These are phyloP conservation scores for Tanacetum coccineum DNA, from an alignment of 129 eudicot genomes.

Conservation along the genomic window DNA sequence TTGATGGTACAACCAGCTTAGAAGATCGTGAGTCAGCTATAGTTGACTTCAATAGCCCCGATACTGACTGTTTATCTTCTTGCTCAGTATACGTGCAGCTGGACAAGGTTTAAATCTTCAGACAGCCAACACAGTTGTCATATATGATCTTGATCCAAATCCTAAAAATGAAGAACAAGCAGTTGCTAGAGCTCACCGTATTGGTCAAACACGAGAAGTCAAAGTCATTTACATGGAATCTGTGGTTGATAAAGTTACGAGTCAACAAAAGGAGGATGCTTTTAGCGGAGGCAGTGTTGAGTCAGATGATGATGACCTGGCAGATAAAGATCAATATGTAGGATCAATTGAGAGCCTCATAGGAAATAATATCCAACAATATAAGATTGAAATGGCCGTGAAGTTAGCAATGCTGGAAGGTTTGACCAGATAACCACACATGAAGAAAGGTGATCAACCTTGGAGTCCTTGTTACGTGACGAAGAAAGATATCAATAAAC, in stretches of 20 bases:
- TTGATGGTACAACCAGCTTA: no score
- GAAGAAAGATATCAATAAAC: conserved; percentile 84
- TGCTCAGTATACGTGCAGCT: conserved; percentile 90
- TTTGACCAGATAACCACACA: conserved; percentile 99
- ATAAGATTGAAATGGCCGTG: conserved; percentile 99
- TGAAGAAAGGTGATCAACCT: conserved; percentile 84
- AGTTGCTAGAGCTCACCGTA: conserved; percentile 95
- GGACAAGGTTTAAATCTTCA: conserved; percentile 93
- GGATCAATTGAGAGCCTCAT: conserved; percentile 97
- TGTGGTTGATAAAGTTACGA: no score
- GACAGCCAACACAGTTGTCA: no score
- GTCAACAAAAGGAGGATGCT: conserved; percentile 82
- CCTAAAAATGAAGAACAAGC: conserved; percentile 98
- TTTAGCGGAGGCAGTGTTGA: conserved; percentile 63
- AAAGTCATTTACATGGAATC: no score
- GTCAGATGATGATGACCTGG: conserved; percentile 85
- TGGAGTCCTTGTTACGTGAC: conserved; percentile 81
- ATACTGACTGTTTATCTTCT: conserved; percentile 84
- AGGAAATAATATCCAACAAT: conserved; percentile 94
- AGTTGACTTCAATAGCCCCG: conserved; percentile 72
- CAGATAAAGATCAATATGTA: conserved; percentile 85
- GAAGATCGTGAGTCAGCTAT: no score
- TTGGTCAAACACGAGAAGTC: conserved; percentile 94
- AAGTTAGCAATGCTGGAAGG: conserved; percentile 96
- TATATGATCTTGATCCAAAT: conserved; percentile 95